These are phyloP conservation scores for Selaginella moellendorffii DNA, from an alignment of 75 land plant genomes.

Conservation along the genomic window DNA sequence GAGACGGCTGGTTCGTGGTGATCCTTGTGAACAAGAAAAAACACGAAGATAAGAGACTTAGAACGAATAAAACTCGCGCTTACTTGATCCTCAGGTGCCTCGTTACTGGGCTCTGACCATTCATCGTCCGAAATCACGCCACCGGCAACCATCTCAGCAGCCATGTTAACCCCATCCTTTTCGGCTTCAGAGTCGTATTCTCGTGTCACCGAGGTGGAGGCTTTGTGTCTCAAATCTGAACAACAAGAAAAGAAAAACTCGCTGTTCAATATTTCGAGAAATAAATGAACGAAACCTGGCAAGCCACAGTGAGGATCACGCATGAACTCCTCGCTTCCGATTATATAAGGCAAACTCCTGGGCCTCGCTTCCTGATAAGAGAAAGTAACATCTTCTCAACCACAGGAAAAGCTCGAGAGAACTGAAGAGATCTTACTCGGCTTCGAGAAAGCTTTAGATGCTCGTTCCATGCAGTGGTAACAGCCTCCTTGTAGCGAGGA, in stretches of 20 bases:
- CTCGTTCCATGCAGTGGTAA: slow-evolving; percentile 21
- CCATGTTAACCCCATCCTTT: slow-evolving; percentile 25
- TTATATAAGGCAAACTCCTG: slow-evolving; percentile 22
- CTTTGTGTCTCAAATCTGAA: neutral
- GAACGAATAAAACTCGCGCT: neutral
- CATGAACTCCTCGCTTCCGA: slow-evolving; percentile 37
- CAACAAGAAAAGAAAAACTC: neutral
- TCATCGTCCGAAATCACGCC: slow-evolving; percentile 23
- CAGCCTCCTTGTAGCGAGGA: slow-evolving; percentile 40
- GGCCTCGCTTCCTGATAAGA: neutral
- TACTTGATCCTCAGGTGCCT: slow-evolving; percentile 23
- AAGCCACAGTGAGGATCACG: slow-evolving; percentile 31
- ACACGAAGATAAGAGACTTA: neutral
- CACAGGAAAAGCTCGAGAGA: too few relatives aligned
- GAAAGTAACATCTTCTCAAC: too few relatives aligned
- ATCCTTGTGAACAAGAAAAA: neutral
- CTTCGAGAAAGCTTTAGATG: too few relatives aligned
- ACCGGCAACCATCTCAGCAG: slow-evolving; percentile 33
- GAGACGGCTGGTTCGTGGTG: neutral
- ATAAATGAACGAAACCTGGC: slow-evolving; percentile 26
- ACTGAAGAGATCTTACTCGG: too few relatives aligned
- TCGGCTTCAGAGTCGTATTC: slow-evolving; percentile 22
- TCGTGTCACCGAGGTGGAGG: neutral
- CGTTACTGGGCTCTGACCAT: slow-evolving; percentile 25
- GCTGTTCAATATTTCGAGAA: too few relatives aligned